Conservation (phyloP, 106 monocot species). For the Apostasia shenzhenica region DNA sequence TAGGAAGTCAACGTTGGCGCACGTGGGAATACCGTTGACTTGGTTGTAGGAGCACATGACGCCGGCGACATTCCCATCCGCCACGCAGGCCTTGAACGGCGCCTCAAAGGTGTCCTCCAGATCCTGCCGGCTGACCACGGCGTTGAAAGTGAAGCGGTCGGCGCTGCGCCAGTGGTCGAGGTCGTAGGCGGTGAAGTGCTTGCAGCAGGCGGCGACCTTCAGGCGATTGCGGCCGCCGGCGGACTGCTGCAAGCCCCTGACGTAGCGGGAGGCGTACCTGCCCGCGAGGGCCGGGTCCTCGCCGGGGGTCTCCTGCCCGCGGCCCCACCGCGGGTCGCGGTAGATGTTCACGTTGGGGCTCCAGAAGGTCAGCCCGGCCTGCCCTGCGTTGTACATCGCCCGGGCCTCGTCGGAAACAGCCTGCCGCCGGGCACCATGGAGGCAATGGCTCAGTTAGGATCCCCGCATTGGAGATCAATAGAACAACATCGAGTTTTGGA, state of each 20-base stretch:
- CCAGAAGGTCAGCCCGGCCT: constrained; percentile 61
- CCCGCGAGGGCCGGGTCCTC: constrained; percentile 43
- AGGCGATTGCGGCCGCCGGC: constrained; percentile 24
- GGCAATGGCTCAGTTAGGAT: background rate
- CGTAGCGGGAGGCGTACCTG: constrained; percentile 44
- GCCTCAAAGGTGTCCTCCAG: constrained; percentile 71
- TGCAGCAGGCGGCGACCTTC: constrained; percentile 87
- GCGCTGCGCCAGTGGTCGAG: constrained; percentile 71
- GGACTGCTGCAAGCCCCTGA: constrained; percentile 70
- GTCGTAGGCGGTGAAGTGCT: constrained; percentile 94
- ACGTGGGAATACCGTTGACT: constrained; percentile 80
- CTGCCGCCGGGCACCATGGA: constrained; percentile 9
- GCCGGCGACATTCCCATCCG: constrained; percentile 53
- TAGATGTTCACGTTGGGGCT: constrained; percentile 63
- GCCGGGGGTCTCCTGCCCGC: constrained; percentile 69
- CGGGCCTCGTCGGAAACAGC: constrained; percentile 51
- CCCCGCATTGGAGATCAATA: no score
- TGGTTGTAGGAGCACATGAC: constrained; percentile 95
- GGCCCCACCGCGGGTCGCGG: constrained; percentile 68
- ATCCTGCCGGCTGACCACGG: constrained; percentile 74
- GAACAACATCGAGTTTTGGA: no score
- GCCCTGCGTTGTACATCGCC: constrained; percentile 63
- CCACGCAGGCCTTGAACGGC: constrained; percentile 68
- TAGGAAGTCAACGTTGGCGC: constrained; percentile 58
- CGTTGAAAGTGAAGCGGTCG: constrained; percentile 80